phyloP scores from a whole-genome alignment of 495 filamentous ascomycete genomes.

The Penicillium silybi region DNA sequence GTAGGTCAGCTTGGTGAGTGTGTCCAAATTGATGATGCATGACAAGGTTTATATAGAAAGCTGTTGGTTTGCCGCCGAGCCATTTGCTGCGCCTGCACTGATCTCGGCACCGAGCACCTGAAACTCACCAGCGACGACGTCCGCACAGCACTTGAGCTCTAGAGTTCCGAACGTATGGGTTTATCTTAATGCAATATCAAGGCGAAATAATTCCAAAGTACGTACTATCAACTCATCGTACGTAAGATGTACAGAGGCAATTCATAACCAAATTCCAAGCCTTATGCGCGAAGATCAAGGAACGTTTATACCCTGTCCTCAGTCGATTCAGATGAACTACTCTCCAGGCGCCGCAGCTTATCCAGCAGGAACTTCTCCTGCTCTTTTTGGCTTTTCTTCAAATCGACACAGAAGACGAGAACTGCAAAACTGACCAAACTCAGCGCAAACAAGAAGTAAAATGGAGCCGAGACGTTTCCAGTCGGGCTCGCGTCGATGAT shows the following conservation, averaged over 20 bases:
- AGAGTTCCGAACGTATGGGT: too few species aligned
- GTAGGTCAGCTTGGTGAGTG: neutral
- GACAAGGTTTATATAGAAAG: neutral
- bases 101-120: constrained; percentile 2
- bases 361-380: constrained; percentile 38
- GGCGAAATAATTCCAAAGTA: too few species aligned
- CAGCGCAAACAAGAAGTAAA: constrained; percentile 60
- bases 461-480: constrained; percentile 54
- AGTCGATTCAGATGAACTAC: constrained; percentile 1
- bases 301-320: neutral
- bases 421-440: constrained; percentile 51
- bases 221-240: too few species aligned
- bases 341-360: constrained; percentile 12
- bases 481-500: constrained; percentile 59
- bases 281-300: neutral
- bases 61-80: neutral
- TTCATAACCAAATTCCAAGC: neutral
- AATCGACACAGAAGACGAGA: constrained; percentile 50
- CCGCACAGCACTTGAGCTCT: too few species aligned
- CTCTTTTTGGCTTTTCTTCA: constrained; percentile 56
- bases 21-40: neutral
- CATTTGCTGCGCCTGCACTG: too few species aligned
- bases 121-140: too few species aligned
- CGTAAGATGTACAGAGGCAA: too few species aligned
- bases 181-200: too few species aligned